Conservation (phyloP, 257 asterid genomes). For the Striga asiatica region DNA sequence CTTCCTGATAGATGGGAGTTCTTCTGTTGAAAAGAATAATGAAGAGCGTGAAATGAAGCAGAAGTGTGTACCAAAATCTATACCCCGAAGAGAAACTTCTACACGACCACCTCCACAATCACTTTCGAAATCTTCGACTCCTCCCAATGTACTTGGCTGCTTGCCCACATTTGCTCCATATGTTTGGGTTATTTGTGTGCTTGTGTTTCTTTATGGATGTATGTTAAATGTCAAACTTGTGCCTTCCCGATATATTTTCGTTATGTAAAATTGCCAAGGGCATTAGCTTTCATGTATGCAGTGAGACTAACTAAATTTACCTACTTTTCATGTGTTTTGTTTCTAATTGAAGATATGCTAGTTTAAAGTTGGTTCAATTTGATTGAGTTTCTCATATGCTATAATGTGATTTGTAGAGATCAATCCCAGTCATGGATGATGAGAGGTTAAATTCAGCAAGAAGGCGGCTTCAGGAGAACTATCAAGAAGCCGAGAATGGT, state of each 20-base stretch:
- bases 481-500: slow-evolving; percentile 75
- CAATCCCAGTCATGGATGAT: slow-evolving; percentile 31
- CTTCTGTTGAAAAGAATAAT: slow-evolving; percentile 40
- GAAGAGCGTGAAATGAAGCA: slow-evolving; percentile 37
- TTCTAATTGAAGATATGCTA: background rate
- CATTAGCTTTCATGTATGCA: background rate
- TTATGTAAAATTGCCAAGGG: background rate
- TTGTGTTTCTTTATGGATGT: background rate
- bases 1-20: slow-evolving; percentile 40
- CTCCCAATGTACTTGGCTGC: slow-evolving; percentile 34
- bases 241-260: background rate
- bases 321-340: no score
- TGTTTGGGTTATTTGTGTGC: slow-evolving; percentile 6
- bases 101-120: slow-evolving; percentile 44
- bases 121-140: slow-evolving; percentile 42
- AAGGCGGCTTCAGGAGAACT: slow-evolving; percentile 67
- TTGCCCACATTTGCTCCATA: background rate
- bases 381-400: slow-evolving; percentile 1
- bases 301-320: no score
- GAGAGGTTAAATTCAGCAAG: slow-evolving; percentile 59
- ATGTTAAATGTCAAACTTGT: background rate
- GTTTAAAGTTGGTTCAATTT: slow-evolving; percentile 12
- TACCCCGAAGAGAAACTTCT: slow-evolving; percentile 33
- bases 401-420: slow-evolving; percentile 40
- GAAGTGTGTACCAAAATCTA: slow-evolving; percentile 24